Conservation (phyloP, 257 asterid genomes). For the Phtheirospermum japonicum region DNA sequence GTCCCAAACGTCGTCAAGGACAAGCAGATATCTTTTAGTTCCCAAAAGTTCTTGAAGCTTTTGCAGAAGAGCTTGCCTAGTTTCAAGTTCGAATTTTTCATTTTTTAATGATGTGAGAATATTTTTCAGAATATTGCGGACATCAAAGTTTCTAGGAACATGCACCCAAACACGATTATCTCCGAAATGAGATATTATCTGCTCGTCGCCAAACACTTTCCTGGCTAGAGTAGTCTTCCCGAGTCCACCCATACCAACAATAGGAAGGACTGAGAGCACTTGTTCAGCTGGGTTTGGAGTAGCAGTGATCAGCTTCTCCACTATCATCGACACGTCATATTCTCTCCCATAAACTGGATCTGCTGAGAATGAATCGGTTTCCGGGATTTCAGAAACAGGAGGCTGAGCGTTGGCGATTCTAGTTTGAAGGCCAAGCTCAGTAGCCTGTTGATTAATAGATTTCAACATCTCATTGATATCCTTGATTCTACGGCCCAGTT, state of each 20-base stretch:
- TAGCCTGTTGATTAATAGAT: too few relatives aligned
- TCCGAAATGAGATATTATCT: not conserved
- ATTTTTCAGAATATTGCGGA: not conserved
- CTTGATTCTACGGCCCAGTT: slow-evolving; percentile 21
- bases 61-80: slow-evolving; percentile 9
- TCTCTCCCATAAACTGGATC: not conserved
- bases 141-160: slow-evolving; percentile 15
- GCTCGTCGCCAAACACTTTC: slow-evolving; percentile 12
- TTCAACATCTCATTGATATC: too few relatives aligned
- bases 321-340: too few relatives aligned
- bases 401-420: too few relatives aligned
- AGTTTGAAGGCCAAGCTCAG: too few relatives aligned
- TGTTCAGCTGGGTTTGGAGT: not conserved
- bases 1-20: slow-evolving; percentile 40
- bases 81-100: not conserved
- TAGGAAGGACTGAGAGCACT: not conserved
- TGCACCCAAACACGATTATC: slow-evolving; percentile 17
- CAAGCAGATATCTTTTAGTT: slow-evolving; percentile 21
- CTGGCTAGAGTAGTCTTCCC: slow-evolving; percentile 32
- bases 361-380: not conserved
- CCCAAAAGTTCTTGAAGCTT: not conserved
- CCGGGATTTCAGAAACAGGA: not conserved
- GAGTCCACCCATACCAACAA: slow-evolving; percentile 23
- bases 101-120: slow-evolving; percentile 18
- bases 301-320: not conserved